A percentile compares a stretch with the other conserved stretches of the same genome.
These are phyloP conservation scores for Lolium multiflorum DNA, from an alignment of 176 grass and related monocot species.

Conservation along the genomic window DNA sequence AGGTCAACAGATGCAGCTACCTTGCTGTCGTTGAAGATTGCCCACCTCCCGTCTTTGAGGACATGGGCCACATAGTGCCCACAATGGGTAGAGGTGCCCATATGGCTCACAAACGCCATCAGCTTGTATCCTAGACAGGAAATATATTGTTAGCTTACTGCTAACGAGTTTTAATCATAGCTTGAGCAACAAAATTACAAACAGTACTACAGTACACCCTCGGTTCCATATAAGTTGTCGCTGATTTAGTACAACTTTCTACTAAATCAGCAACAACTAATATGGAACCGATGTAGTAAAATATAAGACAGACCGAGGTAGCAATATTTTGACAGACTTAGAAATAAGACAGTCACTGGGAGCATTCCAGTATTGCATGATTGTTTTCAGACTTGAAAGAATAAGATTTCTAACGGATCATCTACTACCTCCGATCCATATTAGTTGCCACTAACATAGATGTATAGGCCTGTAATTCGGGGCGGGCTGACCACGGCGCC, in stretches of 20 bases:
- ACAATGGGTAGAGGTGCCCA: conserved; percentile 92
- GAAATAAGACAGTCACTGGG: neutral
- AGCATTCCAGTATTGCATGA: neutral
- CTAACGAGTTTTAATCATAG: neutral
- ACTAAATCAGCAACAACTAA: too few species aligned
- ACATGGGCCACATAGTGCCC: conserved; percentile 97
- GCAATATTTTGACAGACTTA: neutral
- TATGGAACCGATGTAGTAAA: neutral
- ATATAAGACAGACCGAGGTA: too few species aligned
- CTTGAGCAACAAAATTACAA: neutral
- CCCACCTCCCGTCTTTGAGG: conserved; percentile 84
- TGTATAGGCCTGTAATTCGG: too few species aligned
- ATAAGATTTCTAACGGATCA: neutral
- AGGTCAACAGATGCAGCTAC: conserved; percentile 85
- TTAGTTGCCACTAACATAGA: too few species aligned
- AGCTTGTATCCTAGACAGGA: conserved; percentile 78
- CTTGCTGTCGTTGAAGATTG: conserved; percentile 91
- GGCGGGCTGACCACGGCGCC: too few species aligned
- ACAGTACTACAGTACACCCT: neutral
- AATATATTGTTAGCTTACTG: conserved; percentile 4
- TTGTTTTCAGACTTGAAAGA: neutral
- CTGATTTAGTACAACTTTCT: too few species aligned
- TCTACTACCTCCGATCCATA: neutral
- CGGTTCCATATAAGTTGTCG: too few species aligned
- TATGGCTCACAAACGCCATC: conserved; percentile 92